phyloP scores from a whole-genome alignment of 768 basidiomycete species.

The Boletus vinaceobasis region DNA sequence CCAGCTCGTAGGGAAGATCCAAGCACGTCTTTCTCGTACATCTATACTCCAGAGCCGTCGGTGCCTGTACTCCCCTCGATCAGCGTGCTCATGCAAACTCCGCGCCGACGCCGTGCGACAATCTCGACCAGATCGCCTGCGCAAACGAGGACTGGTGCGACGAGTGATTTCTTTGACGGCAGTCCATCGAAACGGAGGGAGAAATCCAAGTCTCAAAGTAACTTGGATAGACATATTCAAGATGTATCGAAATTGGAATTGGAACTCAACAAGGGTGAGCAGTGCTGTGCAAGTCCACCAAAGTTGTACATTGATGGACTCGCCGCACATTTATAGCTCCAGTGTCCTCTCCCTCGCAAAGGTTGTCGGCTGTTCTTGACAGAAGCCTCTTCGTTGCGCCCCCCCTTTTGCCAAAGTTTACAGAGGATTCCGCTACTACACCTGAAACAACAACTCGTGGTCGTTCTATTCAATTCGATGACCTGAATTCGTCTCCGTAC shows the following conservation, averaged over 20 bases:
- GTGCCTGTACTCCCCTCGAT: slow-evolving; percentile 18
- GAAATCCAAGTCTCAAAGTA: slow-evolving; percentile 64
- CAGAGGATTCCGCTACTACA: slow-evolving; percentile 35
- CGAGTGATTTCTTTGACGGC: slow-evolving; percentile 35
- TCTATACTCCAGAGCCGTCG: slow-evolving; percentile 20
- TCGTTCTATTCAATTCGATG: slow-evolving; percentile 28
- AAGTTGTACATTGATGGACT: slow-evolving; percentile 2
- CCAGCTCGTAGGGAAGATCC: slow-evolving; percentile 9
- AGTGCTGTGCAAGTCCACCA: background rate
- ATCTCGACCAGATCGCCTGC: slow-evolving; percentile 64
- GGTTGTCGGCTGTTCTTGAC: slow-evolving; percentile 67
- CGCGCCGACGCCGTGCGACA: slow-evolving; percentile 53
- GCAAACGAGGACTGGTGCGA: slow-evolving; percentile 23
- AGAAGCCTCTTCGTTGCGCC: slow-evolving; percentile 64
- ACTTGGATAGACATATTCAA: slow-evolving; percentile 63
- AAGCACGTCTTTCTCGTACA: slow-evolving; percentile 23
- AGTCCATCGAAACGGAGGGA: slow-evolving; percentile 64
- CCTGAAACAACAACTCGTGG: slow-evolving; percentile 11
- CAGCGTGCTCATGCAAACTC: slow-evolving; percentile 29
- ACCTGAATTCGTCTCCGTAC: slow-evolving; percentile 59
- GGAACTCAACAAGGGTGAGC: slow-evolving; percentile 62
- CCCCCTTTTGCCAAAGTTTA: slow-evolving; percentile 35
- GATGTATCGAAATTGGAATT: slow-evolving; percentile 62
- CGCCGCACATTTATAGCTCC: slow-evolving; percentile 25
- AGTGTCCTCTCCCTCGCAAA: slow-evolving; percentile 39